These are phyloP conservation scores for Bolboschoenoplectus hybrid DNA, from an alignment of 202 grass and related monocot species.

Conservation along the genomic window DNA sequence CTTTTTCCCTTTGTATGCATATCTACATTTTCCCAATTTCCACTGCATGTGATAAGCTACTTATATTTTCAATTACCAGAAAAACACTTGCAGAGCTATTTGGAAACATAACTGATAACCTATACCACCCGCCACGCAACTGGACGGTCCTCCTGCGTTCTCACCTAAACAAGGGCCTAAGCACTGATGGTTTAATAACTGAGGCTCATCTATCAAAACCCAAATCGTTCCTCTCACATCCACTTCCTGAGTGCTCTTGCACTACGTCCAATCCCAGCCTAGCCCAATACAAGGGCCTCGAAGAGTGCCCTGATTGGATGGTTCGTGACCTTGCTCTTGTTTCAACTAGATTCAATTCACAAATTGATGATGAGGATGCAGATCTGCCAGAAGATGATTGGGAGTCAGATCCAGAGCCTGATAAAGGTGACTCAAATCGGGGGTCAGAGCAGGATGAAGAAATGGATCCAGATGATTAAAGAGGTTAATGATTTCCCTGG, in stretches of 20 bases:
- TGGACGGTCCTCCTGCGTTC: slow-evolving; percentile 73
- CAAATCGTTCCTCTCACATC: slow-evolving; percentile 74
- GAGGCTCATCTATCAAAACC: slow-evolving; percentile 67
- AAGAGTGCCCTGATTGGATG: slow-evolving; percentile 81
- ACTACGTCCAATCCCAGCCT: slow-evolving; percentile 46
- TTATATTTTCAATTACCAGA: slow-evolving; percentile 57
- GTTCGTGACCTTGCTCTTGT: slow-evolving; percentile 39
- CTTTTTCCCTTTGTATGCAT: background rate
- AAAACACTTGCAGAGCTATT: slow-evolving; percentile 66
- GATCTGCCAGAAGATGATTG: slow-evolving; percentile 69
- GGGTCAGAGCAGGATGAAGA: slow-evolving; percentile 78
- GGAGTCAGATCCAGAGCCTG: slow-evolving; percentile 55
- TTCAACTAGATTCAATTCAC: slow-evolving; percentile 48
- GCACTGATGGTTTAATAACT: slow-evolving; percentile 51
- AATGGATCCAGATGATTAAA: slow-evolving; percentile 97
- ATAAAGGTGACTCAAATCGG: slow-evolving; percentile 64
- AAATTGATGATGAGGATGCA: slow-evolving; percentile 67
- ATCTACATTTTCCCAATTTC: background rate
- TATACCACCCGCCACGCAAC: slow-evolving; percentile 83
- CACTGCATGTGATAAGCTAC: slow-evolving; percentile 7
- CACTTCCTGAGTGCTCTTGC: slow-evolving; percentile 80
- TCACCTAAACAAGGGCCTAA: slow-evolving; percentile 75
- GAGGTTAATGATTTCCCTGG: background rate
- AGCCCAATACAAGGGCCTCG: slow-evolving; percentile 45
- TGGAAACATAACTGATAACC: slow-evolving; percentile 60